Evolutionary conservation across 2,329 filamentous ascomycete species (phyloP).

Genomic region (Phaeophleospora eucalypticola): DNA sequence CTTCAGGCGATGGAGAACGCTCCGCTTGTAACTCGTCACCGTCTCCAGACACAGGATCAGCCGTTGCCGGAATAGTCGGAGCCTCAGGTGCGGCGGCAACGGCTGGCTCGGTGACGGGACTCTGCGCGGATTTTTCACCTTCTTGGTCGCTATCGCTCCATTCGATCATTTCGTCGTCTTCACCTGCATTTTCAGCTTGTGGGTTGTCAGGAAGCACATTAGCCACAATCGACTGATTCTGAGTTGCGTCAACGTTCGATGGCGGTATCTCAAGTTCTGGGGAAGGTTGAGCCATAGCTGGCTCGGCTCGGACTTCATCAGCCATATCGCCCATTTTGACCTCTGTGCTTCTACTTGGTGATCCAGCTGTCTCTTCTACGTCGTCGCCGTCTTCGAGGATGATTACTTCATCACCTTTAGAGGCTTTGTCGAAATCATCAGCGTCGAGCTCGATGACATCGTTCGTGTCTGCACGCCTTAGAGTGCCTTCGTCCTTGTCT

Average conservation of each 20-base stretch:
- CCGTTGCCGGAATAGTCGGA: background rate
- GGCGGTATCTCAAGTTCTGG: background rate
- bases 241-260: background rate
- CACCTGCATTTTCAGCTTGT: slow-evolving; percentile 2
- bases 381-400: slow-evolving; percentile 27
- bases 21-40: background rate
- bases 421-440: slow-evolving; percentile 37
- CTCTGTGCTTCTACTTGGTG: background rate
- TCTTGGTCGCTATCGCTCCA: slow-evolving; percentile 53
- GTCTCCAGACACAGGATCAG: background rate
- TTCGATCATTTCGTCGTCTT: slow-evolving; percentile 38
- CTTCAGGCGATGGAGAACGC: slow-evolving; percentile 32
- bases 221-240: background rate
- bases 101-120: background rate
- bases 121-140: background rate
- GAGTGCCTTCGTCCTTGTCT: slow-evolving; percentile 47
- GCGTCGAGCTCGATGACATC: slow-evolving; percentile 48
- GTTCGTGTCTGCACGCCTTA: slow-evolving; percentile 52
- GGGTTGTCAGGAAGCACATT: background rate
- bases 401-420: slow-evolving; percentile 39
- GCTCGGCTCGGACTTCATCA: slow-evolving; percentile 41
- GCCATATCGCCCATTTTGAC: slow-evolving; percentile 43
- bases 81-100: background rate
- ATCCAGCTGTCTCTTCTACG: background rate
- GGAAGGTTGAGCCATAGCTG: slow-evolving; percentile 28